Evolutionary conservation across 257 asterid species (phyloP), one percentile per base, ranked within the genome.

Genomic region (Przewalskia tangutica): DNA sequence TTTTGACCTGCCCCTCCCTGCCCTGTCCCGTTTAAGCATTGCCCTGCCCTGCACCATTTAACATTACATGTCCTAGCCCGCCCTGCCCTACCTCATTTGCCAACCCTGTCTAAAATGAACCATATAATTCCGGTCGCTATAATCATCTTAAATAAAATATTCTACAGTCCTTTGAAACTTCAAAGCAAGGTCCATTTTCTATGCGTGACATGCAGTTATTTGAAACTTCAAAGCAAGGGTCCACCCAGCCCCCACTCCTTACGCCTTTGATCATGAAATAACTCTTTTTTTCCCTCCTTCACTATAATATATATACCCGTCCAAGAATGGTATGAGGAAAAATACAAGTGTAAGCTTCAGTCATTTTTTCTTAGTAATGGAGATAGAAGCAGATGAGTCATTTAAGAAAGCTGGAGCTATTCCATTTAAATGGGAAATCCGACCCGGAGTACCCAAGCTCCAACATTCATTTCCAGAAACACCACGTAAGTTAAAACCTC

Each of bases 371-470:
- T 20, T 1, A 23, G 60, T 7, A 54, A 90, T 89, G 94, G 89
- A 78, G 12, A 23, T 51, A 13, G 73, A 65, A 65, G 73, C 48
- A 46, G 94, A 91, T 44, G 95, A 87, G 63, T 88, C 97, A 2
- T 93, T 93, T 87, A 92, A 82, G 88, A 86, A 87, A 75, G 88
- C 91, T 40, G 98, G 96, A 82, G 84, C 93, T 46, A 68, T 93
- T 67, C 98, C 98, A 3, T 93, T 93, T 90, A 90, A 90, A 78
- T 93, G 98, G 98, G 98, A 93, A 90, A 85, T 92, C 90, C 96
- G 96, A 60, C 98, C 97, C 83, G 97, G 98, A 8, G 92, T 92
- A 0, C 97, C 97, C 73, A 92, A 87, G 89, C 71, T 75, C 87
- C 88, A 82, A 46, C 59, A 60, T 79, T 87, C 53, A n/a, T 53